Evolutionary conservation across 805 yeast genomes (phyloP).

Genomic region (Maudiozyma turicensis): DNA sequence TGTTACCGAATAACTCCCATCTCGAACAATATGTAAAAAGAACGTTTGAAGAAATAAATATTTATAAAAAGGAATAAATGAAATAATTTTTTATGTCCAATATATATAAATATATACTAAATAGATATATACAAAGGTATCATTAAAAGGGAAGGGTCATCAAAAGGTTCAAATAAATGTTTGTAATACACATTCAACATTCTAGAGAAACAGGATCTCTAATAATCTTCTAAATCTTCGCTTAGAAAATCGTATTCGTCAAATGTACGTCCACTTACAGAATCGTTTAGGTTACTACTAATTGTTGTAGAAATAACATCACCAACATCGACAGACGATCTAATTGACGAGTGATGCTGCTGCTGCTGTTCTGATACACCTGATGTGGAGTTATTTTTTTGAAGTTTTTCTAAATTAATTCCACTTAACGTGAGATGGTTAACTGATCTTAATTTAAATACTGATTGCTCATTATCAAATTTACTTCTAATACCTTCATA

Average conservation of each 20-base stretch:
- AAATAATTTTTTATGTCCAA: too few relatives aligned
- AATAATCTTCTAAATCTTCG: conserved; percentile 1
- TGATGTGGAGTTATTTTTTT: neutral
- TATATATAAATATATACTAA: too few relatives aligned
- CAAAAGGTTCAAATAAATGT: neutral
- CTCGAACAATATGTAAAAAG: too few relatives aligned
- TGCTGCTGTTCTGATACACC: neutral
- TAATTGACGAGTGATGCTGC: neutral
- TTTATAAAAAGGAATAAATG: too few relatives aligned
- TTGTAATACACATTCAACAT: neutral
- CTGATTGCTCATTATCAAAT: neutral
- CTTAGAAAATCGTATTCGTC: conserved; percentile 4
- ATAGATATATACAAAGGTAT: too few relatives aligned
- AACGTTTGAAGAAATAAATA: too few relatives aligned
- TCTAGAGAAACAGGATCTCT: neutral
- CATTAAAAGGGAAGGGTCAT: too few relatives aligned
- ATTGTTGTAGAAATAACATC: conserved; percentile 4
- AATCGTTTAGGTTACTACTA: neutral
- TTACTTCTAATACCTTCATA: conserved; percentile 1
- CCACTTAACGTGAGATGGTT: neutral
- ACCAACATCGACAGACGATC: neutral
- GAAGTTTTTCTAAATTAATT: conserved; percentile 1
- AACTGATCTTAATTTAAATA: neutral
- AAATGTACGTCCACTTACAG: neutral
- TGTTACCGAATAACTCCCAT: too few relatives aligned